Percentiles rank a stretch among this genome's conserved stretches.
Evolutionary conservation across 345 rosid genomes (phyloP).

Genomic region (Populus nigra): DNA sequence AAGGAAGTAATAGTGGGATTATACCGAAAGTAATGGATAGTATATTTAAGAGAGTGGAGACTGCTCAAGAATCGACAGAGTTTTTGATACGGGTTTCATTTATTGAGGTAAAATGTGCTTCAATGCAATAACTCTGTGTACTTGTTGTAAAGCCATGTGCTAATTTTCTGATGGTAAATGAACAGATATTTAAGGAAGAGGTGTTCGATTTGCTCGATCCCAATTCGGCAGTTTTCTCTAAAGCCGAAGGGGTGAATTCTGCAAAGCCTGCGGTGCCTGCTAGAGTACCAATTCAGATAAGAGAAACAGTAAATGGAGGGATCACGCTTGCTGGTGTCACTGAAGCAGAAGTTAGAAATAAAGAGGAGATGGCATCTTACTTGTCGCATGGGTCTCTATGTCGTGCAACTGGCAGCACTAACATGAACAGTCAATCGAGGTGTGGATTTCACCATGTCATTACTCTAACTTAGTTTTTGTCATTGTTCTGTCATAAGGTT

Average conservation of each 20-base stretch:
- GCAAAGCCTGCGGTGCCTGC: conserved; percentile 48
- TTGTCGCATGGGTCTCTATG: conserved; percentile 71
- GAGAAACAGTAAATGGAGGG: conserved; percentile 88
- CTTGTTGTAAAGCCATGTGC: not conserved
- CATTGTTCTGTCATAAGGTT: not conserved
- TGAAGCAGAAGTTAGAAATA: conserved; percentile 79
- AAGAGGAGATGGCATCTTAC: conserved; percentile 84
- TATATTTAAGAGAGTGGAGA: conserved; percentile 57
- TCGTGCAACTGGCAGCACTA: conserved; percentile 96
- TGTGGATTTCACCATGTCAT: conserved; percentile 6
- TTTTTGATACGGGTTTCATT: conserved; percentile 83
- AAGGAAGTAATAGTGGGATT: conserved; percentile 54
- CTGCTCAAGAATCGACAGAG: conserved; percentile 46
- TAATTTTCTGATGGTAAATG: conserved; percentile 6
- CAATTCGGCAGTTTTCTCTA: conserved; percentile 39
- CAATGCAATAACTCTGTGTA: not conserved
- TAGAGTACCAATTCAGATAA: conserved; percentile 79
- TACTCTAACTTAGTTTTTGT: not conserved
- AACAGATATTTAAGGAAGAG: conserved; percentile 93
- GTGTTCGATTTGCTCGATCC: conserved; percentile 86
- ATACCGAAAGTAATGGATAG: conserved; percentile 86
- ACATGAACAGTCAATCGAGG: conserved; percentile 99
- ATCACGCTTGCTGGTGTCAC: conserved; percentile 94
- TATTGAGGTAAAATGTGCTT: conserved; percentile 60
- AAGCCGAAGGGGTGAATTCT: conserved; percentile 42